These are phyloP conservation scores for Phialemoniopsis sp. DNA, from an alignment of 2,329 filamentous ascomycete genomes.

Conservation along the genomic window DNA sequence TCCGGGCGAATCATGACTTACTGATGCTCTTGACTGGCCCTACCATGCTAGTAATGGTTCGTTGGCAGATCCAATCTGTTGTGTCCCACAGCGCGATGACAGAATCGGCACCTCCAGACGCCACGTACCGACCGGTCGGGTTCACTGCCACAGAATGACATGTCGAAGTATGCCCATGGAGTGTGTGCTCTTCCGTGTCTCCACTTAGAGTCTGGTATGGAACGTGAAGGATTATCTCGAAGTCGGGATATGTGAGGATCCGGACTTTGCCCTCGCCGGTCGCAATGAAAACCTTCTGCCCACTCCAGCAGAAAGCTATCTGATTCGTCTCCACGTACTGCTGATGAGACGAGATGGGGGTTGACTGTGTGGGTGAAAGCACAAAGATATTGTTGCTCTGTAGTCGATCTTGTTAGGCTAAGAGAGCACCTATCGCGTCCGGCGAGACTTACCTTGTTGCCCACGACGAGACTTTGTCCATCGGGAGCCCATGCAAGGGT, in stretches of 20 bases:
- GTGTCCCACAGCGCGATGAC: slow-evolving; percentile 77
- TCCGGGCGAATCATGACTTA: slow-evolving; percentile 25
- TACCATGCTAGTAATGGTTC: slow-evolving; percentile 64
- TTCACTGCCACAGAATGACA: slow-evolving; percentile 67
- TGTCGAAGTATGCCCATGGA: slow-evolving; percentile 70
- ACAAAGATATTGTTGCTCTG: slow-evolving; percentile 60
- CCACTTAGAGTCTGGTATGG: slow-evolving; percentile 35
- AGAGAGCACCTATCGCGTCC: too few relatives aligned
- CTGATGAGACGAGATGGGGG: slow-evolving; percentile 52
- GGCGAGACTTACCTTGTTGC: slow-evolving; percentile 59
- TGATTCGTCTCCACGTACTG: slow-evolving; percentile 67
- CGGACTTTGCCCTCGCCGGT: slow-evolving; percentile 68
- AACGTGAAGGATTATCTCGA: slow-evolving; percentile 50
- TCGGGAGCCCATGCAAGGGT: slow-evolving; percentile 72
- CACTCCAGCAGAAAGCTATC: slow-evolving; percentile 70
- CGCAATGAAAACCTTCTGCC: slow-evolving; percentile 65
- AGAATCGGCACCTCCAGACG: slow-evolving; percentile 71
- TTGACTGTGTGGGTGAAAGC: slow-evolving; percentile 55
- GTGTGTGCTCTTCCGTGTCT: slow-evolving; percentile 47
- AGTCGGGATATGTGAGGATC: slow-evolving; percentile 63
- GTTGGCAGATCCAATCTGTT: slow-evolving; percentile 69
- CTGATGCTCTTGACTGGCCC: slow-evolving; percentile 67
- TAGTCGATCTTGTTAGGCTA: slow-evolving; percentile 1
- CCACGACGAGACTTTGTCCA: slow-evolving; percentile 65
- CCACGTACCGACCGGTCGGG: slow-evolving; percentile 66